Conservation (phyloP, 208 protist species). For the Plasmodiophora brassicae region DNA sequence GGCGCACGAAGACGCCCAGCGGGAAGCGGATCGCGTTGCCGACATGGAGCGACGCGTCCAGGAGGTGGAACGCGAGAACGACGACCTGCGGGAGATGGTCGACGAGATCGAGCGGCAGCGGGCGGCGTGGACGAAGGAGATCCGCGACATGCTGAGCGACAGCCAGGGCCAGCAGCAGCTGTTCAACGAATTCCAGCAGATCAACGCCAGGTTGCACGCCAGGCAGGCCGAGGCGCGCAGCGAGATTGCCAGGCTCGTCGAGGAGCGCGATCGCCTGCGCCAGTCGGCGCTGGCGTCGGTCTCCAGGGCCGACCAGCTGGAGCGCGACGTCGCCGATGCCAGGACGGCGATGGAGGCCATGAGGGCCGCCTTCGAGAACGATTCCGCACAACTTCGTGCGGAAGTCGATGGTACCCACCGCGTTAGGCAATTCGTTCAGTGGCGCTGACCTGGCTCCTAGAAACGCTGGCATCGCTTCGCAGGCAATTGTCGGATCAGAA, state of each 20-base stretch:
- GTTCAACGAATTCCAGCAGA: neutral
- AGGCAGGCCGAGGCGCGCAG: neutral
- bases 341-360: neutral
- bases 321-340: neutral
- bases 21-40: neutral
- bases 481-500: neutral
- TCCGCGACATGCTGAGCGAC: neutral
- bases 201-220: neutral
- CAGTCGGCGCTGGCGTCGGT: neutral
- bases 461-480: neutral
- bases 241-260: neutral
- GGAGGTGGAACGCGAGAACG: no score
- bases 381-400: neutral
- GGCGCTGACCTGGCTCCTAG: neutral
- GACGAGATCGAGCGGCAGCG: neutral
- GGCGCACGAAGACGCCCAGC: neutral
- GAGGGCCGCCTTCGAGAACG: neutral
- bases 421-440: neutral
- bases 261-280: neutral
- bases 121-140: neutral
- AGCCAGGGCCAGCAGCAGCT: conserved; percentile 1
- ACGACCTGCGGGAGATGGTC: neutral
- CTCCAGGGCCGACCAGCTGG: neutral
- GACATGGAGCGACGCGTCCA: no score
- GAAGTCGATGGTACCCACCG: neutral